Conservation (phyloP, 1,284 basidiomycete species). For the Fomitopsis pinicola region DNA sequence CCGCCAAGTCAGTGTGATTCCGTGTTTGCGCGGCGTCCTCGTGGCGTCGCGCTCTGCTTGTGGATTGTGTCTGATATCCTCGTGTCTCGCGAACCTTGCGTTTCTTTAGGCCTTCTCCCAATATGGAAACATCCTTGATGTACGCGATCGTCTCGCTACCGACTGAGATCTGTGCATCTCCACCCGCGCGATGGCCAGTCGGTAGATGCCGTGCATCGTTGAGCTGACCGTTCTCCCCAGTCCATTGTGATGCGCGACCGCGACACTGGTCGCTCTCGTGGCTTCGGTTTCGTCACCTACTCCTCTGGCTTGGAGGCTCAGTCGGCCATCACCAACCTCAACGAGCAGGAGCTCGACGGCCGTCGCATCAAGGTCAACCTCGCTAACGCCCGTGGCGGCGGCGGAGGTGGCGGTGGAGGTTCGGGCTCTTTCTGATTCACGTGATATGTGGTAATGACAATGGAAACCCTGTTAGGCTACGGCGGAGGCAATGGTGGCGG, state of each 20-base stretch:
- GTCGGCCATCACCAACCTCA: conserved; percentile 73
- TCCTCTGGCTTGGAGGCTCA: conserved; percentile 63
- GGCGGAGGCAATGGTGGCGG: conserved; percentile 18
- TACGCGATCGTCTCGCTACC: conserved; percentile 44
- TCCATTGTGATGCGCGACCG: conserved; percentile 98
- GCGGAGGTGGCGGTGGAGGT: conserved; percentile 36
- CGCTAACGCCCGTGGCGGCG: conserved; percentile 77
- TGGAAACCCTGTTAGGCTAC: conserved; percentile 24
- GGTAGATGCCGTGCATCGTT: background rate
- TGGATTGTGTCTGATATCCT: conserved; percentile 28
- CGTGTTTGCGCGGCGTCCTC: conserved; percentile 29
- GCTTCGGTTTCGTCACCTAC: conserved; percentile 95
- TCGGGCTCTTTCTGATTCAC: conserved; percentile 1
- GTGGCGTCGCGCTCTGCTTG: conserved; percentile 29
- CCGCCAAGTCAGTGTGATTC: conserved; percentile 71
- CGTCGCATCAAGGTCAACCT: conserved; percentile 92
- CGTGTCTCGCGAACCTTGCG: conserved; percentile 19
- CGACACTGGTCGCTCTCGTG: conserved; percentile 93
- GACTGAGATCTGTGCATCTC: conserved; percentile 4
- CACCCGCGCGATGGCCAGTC: conserved; percentile 1
- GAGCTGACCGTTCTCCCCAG: conserved; percentile 35
- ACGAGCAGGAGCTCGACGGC: conserved; percentile 94
- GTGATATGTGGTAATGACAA: background rate
- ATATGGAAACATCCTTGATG: conserved; percentile 71
- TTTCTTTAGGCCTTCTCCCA: conserved; percentile 63